Evolutionary conservation across 2,329 filamentous ascomycete species (phyloP).

Genomic region (Colletotrichum acutatum): DNA sequence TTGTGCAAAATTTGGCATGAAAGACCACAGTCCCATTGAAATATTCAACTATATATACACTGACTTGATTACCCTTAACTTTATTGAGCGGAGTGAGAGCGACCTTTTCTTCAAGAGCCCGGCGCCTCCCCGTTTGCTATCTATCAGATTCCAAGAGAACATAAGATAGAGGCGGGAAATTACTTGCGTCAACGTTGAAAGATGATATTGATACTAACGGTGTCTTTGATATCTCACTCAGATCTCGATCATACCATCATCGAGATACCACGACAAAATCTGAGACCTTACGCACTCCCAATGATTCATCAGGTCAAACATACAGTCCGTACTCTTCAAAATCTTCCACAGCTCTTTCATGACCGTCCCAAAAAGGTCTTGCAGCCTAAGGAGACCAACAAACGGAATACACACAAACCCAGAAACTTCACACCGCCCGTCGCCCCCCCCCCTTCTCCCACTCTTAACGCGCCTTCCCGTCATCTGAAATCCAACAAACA

Average conservation of each 20-base stretch:
- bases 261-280: background rate
- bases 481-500: constrained; percentile 6
- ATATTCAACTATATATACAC: too few species aligned
- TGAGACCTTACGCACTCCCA: background rate
- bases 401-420: background rate
- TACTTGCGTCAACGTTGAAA: too few species aligned
- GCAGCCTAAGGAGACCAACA: background rate
- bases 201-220: too few species aligned
- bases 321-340: too few species aligned
- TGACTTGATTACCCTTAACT: too few species aligned
- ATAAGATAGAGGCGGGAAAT: background rate
- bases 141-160: background rate
- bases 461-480: constrained; percentile 7
- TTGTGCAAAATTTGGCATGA: too few species aligned
- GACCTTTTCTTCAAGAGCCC: background rate
- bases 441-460: background rate
- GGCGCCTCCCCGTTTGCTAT: background rate
- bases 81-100: background rate
- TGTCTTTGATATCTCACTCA: too few species aligned
- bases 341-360: background rate
- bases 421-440: background rate
- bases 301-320: background rate
- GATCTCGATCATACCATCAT: background rate
- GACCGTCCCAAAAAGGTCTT: background rate
- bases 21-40: too few species aligned